Percentiles rank a stretch among this genome's conserved stretches.
Evolutionary conservation across 768 basidiomycete species (phyloP).

Genomic region (Podaxis sp.): DNA sequence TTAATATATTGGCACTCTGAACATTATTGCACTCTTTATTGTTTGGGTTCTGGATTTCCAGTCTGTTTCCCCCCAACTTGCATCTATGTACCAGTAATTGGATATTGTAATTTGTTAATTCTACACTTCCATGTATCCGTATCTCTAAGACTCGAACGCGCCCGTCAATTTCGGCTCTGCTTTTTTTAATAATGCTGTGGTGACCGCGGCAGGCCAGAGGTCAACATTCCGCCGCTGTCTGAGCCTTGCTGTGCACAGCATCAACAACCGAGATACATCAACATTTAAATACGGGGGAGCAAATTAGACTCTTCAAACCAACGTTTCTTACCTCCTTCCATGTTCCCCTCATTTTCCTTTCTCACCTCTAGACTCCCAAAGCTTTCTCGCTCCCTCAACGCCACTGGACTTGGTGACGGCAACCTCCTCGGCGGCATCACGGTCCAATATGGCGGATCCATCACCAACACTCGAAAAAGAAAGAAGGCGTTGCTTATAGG

Average conservation of each 20-base stretch:
- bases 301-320: too few relatives aligned
- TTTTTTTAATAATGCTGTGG: too few relatives aligned
- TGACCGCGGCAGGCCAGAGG: too few relatives aligned
- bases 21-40: neutral
- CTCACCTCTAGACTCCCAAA: too few relatives aligned
- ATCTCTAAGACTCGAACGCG: neutral
- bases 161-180: neutral
- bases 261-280: too few relatives aligned
- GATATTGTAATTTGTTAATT: neutral
- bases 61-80: neutral
- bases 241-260: too few relatives aligned
- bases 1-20: neutral
- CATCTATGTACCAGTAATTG: neutral
- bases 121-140: neutral
- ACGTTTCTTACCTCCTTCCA: too few relatives aligned
- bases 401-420: neutral
- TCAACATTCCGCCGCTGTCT: too few relatives aligned
- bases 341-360: too few relatives aligned
- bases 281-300: too few relatives aligned
- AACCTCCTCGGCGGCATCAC: neutral
- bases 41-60: neutral
- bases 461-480: neutral
- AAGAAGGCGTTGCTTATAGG: conserved; percentile 20
- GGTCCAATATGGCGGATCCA: neutral
- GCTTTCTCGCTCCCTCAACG: too few relatives aligned